Base-by-base conservation (phyloP, 169 alveolate genomes). In the Babesia caballi region DNA sequence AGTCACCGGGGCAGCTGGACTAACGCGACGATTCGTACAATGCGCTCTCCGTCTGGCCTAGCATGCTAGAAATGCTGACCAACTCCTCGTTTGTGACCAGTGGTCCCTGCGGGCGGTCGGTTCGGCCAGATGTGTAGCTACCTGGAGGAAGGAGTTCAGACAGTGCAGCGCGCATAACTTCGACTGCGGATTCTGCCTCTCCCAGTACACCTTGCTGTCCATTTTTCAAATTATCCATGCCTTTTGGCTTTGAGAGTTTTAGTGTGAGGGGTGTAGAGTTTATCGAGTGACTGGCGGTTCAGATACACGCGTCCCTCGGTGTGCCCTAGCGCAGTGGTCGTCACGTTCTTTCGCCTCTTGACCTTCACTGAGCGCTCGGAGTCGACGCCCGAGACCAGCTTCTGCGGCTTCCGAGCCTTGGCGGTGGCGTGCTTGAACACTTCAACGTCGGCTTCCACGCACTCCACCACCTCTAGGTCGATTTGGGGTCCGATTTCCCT, bases 151-250 rank as follows among this genome's bases (percentile, higher is more conserved):
- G 40, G 93, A 68, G 53, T 91, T 91, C 21, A 91, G 66, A 49
- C 93, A 86, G 53, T 91, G 95, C 46, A 91, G 54, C 32, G 94
- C 95, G 83, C 95, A 91, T 85, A 91, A 61, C 46, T 91, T 77
- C 6, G 85, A 60, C 46, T 91, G 91, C 17, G 88, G 89, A 27
- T 90, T 88, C 80, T 91, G 95, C 49, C 90, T 91, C 58, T 91
- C 95, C 93, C 93, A 91, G 73, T 91, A 91, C 30, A 91, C 91
- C 4, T n/a, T 38, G n/a, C 19, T 41, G 3, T 53, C 85, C 81
- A 67, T 66, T 4, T 3, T 72, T 27, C 17, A 58, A 61, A 49
- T 49, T 63, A 66, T 21, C 58, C 54, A 66, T 32, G 53, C 51
- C 52, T 23, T 52, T 51, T 66, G 52, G 66, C 49, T 35, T 63